Evolutionary conservation across 2,329 filamentous ascomycete genomes (phyloP), one percentile per base, ranked within the genome.

Genomic region (Sporothrix luriei): DNA sequence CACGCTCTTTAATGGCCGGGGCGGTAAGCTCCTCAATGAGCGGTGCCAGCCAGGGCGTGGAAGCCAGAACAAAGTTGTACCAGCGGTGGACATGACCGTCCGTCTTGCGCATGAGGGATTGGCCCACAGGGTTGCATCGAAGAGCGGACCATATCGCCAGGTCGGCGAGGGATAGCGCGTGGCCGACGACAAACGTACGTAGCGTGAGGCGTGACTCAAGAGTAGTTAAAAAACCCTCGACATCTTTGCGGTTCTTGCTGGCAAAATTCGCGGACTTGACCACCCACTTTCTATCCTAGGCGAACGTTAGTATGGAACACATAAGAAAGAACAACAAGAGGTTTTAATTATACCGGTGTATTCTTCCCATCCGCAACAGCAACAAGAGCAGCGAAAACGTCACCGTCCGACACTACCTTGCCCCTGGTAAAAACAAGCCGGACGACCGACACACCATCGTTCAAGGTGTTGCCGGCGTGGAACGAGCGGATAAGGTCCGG

Each of bases 261-360:
- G 52, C 21, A 55, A 55, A 55, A 26, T 55, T 26, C 52, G 52
- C 52, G n/a, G 52, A 55, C 52, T 55, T 55, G 52, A n/a, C 24
- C 9, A 55, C 52, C 52, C 52, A 55, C n/a, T 55, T 4, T 55
- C 52, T 10, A 33, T 7, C 33, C 33, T 33, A 33, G 2, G 6
- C 33, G 9, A 7, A 33, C 33, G 33, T 33, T 33, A 33, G 5
- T 7, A 33, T 33, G 5, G 6, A 5, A 33, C 33, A 33, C 33
- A 1, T 6, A 33, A 33, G 6, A 33, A 7, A 33, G 33, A 7
- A 33, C 7, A 33, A 33, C 6, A 7, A 33, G 33, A 9, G 33
- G 33, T 7, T 33, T 33, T 9, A 33, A 33, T 33, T 33, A 33
- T n/a, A 55, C 52, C 11, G 24, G 11, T 10, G 52, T 55, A 24